Evolutionary conservation across 2,329 filamentous ascomycete genomes (phyloP).

Genomic region (Cordyceps javanica): DNA sequence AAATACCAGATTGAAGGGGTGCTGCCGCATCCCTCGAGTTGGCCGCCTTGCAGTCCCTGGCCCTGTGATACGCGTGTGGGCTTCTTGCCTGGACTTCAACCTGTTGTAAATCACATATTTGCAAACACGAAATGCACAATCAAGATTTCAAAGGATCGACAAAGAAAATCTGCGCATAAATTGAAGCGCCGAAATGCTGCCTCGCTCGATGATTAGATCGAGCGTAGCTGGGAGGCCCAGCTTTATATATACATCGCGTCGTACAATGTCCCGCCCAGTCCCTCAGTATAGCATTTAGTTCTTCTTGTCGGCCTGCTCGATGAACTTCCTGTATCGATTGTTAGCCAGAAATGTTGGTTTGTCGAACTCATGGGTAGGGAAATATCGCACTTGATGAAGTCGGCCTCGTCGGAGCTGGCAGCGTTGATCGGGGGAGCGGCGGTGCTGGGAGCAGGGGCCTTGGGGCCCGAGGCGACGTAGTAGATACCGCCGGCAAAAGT

Average conservation of each 20-base stretch:
- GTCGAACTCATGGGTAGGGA: neutral
- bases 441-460: slow-evolving; percentile 33
- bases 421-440: slow-evolving; percentile 55
- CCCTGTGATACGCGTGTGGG: no score
- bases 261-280: slow-evolving; percentile 21
- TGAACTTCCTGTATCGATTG: slow-evolving; percentile 29
- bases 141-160: neutral
- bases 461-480: slow-evolving; percentile 38
- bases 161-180: slow-evolving; percentile 6
- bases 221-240: slow-evolving; percentile 5
- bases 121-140: neutral
- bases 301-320: slow-evolving; percentile 37
- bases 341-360: slow-evolving; percentile 18
- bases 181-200: slow-evolving; percentile 11
- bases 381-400: slow-evolving; percentile 55
- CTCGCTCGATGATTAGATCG: neutral
- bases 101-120: neutral
- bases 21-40: no score
- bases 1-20: no score
- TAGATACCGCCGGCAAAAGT: slow-evolving; percentile 45
- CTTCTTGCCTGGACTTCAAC: neutral
- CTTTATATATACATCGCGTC: slow-evolving; percentile 29
- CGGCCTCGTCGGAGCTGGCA: slow-evolving; percentile 54
- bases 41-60: no score
- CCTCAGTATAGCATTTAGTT: slow-evolving; percentile 24